Conservation (phyloP, 768 basidiomycete genomes). For the Trametes sanguinea region DNA sequence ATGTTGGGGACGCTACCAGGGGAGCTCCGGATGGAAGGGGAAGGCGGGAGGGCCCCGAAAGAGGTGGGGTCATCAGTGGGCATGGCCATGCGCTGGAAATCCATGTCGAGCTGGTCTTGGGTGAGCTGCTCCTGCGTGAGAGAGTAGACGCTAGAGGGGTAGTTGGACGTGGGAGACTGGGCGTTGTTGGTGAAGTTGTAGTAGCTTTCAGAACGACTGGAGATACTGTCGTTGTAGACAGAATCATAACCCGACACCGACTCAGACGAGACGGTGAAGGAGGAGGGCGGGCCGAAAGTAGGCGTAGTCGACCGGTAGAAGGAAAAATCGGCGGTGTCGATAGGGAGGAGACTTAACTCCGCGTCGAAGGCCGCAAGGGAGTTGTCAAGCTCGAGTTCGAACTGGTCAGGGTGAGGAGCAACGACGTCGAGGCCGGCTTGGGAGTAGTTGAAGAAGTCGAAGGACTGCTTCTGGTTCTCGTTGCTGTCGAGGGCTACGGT, state of each 20-base stretch:
- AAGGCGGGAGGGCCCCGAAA: slow-evolving; percentile 43
- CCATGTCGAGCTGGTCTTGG: slow-evolving; percentile 63
- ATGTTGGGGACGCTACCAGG: slow-evolving; percentile 44
- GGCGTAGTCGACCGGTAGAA: slow-evolving; percentile 64
- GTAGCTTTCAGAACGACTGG: slow-evolving; percentile 68
- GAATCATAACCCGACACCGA: slow-evolving; percentile 53
- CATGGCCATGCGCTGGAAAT: slow-evolving; percentile 48
- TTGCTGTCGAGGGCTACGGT: slow-evolving; percentile 43
- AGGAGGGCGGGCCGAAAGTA: slow-evolving; percentile 71
- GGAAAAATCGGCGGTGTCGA: slow-evolving; percentile 59
- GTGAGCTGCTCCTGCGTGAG: slow-evolving; percentile 45
- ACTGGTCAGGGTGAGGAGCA: slow-evolving; percentile 78
- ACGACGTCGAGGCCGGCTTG: slow-evolving; percentile 68
- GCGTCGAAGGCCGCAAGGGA: slow-evolving; percentile 69
- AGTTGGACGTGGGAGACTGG: slow-evolving; percentile 51
- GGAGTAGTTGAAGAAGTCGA: slow-evolving; percentile 59
- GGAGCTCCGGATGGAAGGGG: slow-evolving; percentile 55
- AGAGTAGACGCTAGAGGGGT: slow-evolving; percentile 43
- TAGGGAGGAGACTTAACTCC: slow-evolving; percentile 54
- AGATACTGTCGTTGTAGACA: slow-evolving; percentile 53
- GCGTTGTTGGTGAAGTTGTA: slow-evolving; percentile 60
- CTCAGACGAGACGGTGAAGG: slow-evolving; percentile 78
- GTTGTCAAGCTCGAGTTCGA: slow-evolving; percentile 80
- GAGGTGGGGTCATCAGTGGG: slow-evolving; percentile 54
- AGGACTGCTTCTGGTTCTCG: slow-evolving; percentile 46